Evolutionary conservation across 2,329 filamentous ascomycete genomes (phyloP).

Genomic region (Thelonectria rubi): DNA sequence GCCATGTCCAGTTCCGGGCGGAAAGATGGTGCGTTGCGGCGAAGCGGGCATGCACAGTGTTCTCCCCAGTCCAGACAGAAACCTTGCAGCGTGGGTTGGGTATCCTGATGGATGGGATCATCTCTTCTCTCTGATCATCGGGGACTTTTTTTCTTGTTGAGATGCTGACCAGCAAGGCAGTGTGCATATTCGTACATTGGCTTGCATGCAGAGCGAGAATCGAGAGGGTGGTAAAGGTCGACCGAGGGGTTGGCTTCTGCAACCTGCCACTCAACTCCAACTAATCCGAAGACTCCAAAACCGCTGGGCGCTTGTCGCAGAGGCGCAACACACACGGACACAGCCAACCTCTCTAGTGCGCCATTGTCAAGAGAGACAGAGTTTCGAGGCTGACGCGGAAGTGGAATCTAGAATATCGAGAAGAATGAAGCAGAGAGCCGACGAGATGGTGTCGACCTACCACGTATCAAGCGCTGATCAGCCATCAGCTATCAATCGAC

Average conservation of each 20-base stretch:
- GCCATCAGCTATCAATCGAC: constrained; percentile 7
- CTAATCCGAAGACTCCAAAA: neutral
- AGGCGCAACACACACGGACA: neutral
- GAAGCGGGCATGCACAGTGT: constrained; percentile 16
- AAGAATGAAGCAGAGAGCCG: neutral
- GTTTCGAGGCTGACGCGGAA: constrained; percentile 1
- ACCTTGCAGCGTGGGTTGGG: constrained; percentile 26
- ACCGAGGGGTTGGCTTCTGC: constrained; percentile 16
- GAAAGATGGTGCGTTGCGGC: constrained; percentile 17
- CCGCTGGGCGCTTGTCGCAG: neutral
- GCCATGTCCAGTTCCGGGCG: neutral
- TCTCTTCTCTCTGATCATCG: constrained; percentile 9
- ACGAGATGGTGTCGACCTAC: neutral
- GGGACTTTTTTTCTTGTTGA: neutral
- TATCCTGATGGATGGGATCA: constrained; percentile 21
- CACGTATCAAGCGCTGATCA: too few relatives aligned
- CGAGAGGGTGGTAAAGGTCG: constrained; percentile 2
- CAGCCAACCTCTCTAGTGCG: neutral
- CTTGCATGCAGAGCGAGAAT: neutral
- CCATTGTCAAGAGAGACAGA: constrained; percentile 14
- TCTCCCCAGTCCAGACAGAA: constrained; percentile 12
- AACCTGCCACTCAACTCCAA: constrained; percentile 10
- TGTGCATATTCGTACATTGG: neutral
- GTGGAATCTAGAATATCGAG: neutral
- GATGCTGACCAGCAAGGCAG: constrained; percentile 1